A percentile compares a stretch with the other conserved stretches of the same genome.
Evolutionary conservation across 164 flowering plant species (phyloP).

Genomic region (Vitis labrusca): DNA sequence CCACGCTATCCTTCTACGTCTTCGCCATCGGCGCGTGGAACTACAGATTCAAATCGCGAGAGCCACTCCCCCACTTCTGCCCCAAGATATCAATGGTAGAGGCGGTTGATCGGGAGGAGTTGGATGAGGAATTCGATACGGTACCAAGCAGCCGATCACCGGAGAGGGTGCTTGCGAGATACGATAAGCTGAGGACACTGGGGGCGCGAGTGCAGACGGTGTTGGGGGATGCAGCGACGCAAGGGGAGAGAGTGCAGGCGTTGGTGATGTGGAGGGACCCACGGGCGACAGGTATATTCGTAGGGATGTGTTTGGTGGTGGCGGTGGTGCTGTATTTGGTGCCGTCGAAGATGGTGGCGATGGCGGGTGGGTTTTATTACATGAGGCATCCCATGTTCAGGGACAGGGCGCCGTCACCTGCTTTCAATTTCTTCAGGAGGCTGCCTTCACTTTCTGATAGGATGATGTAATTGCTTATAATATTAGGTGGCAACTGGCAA

Average conservation of each 20-base stretch:
- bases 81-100: constrained; percentile 63
- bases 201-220: constrained; percentile 71
- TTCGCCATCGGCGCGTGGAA: constrained; percentile 78
- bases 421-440: constrained; percentile 73
- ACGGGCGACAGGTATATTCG: constrained; percentile 78
- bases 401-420: constrained; percentile 76
- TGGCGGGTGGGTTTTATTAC: constrained; percentile 79
- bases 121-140: constrained; percentile 86
- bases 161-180: constrained; percentile 58
- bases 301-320: constrained; percentile 54
- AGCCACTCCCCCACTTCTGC: constrained; percentile 45
- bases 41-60: constrained; percentile 48
- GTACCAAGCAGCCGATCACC: constrained; percentile 52
- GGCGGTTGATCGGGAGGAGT: constrained; percentile 59
- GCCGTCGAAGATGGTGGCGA: constrained; percentile 80
- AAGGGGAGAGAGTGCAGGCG: constrained; percentile 77
- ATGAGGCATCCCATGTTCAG: constrained; percentile 85
- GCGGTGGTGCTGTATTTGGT: constrained; percentile 66
- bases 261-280: constrained; percentile 93
- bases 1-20: constrained; percentile 64
- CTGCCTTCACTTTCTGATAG: constrained; percentile 75
- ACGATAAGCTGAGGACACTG: constrained; percentile 62
- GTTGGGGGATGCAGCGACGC: constrained; percentile 80
- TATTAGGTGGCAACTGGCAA: no score
- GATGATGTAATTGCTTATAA: constrained; percentile 28